Base-by-base conservation (phyloP, 192 early-diverging fungal species). In the Coemansia sp. region DNA sequence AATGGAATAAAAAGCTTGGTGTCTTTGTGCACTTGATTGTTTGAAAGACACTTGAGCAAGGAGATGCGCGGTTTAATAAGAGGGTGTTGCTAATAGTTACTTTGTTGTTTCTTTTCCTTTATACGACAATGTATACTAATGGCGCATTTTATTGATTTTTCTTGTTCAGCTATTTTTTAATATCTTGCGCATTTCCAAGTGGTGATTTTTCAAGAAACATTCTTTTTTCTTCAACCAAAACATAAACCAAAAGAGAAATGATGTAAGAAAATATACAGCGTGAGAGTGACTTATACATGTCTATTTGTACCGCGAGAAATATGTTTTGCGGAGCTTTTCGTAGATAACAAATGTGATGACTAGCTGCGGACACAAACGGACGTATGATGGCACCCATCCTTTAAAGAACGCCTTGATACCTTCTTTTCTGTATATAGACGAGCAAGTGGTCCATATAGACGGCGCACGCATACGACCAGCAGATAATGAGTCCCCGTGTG, bases 311-410 rank as follows among this genome's bases (percentile, higher is more conserved):
- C 57, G 76, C 16, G 69, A 55, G 49, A 73, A 79, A 36, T 79
- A 79, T 2, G 68, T 45, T 63, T 79, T 79, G 71, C 76, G 76
- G 29, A 93, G 84, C 64, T 89, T 85, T 63, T 95, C 93, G 42
- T 93, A 77, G 12, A 93, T 86, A 65, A 92, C 80, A 77, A 95
- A 93, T 0, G 93, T 93, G 31, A 92, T 85, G 36, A 93, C 89
- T 49, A 91, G 90, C 61, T 95, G 93, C 18, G 93, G 93, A 7
- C 88, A 90, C 6, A 93, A 67, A 31, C 93, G 86, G 45, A 89
- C 68, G 63, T 90, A 95, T 4, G 90, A 85, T 30, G 93, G 92
- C 42, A 90, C 65, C 91, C 92, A 93, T 58, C 93, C 93, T 71
- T 91, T 92, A 75, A 92, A 95, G 36, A 95, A 75, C 7, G 88